These are phyloP conservation scores for Malania oleifera DNA, from an alignment of 164 flowering plant species.

Conservation along the genomic window DNA sequence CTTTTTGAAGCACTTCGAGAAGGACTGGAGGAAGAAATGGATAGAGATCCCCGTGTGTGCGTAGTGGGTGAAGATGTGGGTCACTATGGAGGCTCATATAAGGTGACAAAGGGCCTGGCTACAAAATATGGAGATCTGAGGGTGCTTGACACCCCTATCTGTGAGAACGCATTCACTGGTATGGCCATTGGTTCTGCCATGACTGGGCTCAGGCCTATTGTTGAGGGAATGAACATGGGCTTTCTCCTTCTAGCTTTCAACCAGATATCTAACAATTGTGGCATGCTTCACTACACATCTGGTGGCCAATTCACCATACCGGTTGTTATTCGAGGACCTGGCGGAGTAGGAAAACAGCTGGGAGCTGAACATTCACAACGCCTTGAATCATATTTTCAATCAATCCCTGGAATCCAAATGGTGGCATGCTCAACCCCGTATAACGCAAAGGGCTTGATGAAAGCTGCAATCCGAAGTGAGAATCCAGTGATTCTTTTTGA, in stretches of 20 bases:
- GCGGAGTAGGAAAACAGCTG: slow-evolving; percentile 1
- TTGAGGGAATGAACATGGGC: slow-evolving; percentile 8
- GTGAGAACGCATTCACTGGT: slow-evolving; percentile 4
- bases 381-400: slow-evolving; percentile 6
- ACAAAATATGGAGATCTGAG: slow-evolving; percentile 3
- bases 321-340: slow-evolving; percentile 3
- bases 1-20: slow-evolving; percentile 9
- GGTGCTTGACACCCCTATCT: slow-evolving; percentile 9
- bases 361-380: slow-evolving; percentile 4
- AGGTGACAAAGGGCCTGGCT: slow-evolving; percentile 7
- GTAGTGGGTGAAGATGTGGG: slow-evolving; percentile 7
- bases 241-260: slow-evolving; percentile 8
- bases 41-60: neutral
- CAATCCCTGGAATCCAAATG: slow-evolving; percentile 7
- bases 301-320: slow-evolving; percentile 6
- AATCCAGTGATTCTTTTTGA: slow-evolving; percentile 4
- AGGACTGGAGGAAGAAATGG: slow-evolving; percentile 7
- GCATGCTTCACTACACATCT: slow-evolving; percentile 8
- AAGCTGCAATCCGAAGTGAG: slow-evolving; percentile 4
- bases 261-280: slow-evolving; percentile 7
- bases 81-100: slow-evolving; percentile 5
- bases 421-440: slow-evolving; percentile 7
- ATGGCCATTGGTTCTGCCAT: slow-evolving; percentile 5
- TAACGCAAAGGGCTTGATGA: slow-evolving; percentile 6
- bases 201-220: slow-evolving; percentile 3